Percentiles rank a stretch among this genome's conserved stretches.
These are phyloP conservation scores for Furcasterigmium furcatum DNA, from an alignment of 2,329 filamentous ascomycete species.

Conservation along the genomic window DNA sequence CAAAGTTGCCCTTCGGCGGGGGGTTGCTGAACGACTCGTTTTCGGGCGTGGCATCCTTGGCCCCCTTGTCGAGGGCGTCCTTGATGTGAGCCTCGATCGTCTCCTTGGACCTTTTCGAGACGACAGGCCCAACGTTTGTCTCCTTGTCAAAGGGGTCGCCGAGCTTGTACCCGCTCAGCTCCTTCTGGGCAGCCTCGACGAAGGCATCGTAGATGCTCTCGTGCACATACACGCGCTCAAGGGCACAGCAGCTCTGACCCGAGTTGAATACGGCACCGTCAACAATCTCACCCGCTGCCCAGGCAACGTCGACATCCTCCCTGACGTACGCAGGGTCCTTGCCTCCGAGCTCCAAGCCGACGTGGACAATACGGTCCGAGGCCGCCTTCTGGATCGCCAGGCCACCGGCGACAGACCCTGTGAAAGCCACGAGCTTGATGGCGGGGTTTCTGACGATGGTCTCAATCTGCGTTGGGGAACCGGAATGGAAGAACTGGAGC, in stretches of 20 bases:
- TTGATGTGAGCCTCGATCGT: conserved; percentile 75
- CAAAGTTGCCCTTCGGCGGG: conserved; percentile 80
- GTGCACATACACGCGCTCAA: conserved; percentile 90
- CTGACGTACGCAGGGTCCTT: conserved; percentile 93
- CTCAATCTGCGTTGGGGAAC: conserved; percentile 74
- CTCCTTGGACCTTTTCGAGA: conserved; percentile 76
- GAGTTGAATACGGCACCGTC: conserved; percentile 98
- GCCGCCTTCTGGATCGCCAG: conserved; percentile 83
- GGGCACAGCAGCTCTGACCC: conserved; percentile 93
- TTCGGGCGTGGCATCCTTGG: conserved; percentile 77
- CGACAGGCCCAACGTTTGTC: conserved; percentile 84
- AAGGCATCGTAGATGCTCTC: conserved; percentile 82
- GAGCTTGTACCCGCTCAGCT: conserved; percentile 77
- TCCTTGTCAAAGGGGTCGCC: conserved; percentile 80
- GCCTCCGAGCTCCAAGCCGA: conserved; percentile 88
- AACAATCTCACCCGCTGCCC: conserved; percentile 92
- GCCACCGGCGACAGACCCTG: conserved; percentile 85
- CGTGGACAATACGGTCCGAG: conserved; percentile 76
- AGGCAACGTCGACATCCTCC: conserved; percentile 79
- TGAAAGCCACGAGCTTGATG: conserved; percentile 85
- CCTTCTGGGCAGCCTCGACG: conserved; percentile 72
- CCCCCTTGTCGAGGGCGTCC: conserved; percentile 80
- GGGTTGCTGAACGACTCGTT: conserved; percentile 73
- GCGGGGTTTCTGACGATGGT: conserved; percentile 73
- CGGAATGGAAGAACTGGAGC: conserved; percentile 89